Percentiles rank a stretch among this genome's conserved stretches.
These are phyloP conservation scores for Myrmaecium sp. DNA, from an alignment of 2,329 filamentous ascomycete species.

Conservation along the genomic window DNA sequence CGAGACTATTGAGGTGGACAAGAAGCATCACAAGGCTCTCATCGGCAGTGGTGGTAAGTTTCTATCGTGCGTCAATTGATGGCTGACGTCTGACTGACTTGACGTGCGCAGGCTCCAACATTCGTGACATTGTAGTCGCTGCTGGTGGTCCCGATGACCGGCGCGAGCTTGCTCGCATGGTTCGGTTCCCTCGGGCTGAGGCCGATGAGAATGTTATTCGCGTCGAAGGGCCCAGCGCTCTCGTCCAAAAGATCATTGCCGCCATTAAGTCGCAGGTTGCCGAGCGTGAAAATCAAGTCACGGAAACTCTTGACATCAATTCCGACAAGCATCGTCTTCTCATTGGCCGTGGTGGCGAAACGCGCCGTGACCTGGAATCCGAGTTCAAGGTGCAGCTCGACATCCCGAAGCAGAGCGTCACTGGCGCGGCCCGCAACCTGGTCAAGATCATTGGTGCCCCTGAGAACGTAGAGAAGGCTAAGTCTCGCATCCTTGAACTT, in stretches of 20 bases:
- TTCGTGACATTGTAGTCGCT: constrained; percentile 70
- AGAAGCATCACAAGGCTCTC: constrained; percentile 77
- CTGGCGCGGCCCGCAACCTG: constrained; percentile 60
- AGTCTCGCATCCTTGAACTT: constrained; percentile 63
- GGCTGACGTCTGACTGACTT: constrained; percentile 21
- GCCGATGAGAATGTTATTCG: constrained; percentile 69
- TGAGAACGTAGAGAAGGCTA: constrained; percentile 66
- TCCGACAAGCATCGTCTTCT: constrained; percentile 78
- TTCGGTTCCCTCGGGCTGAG: constrained; percentile 87
- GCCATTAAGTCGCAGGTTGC: constrained; percentile 67
- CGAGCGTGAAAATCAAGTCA: constrained; percentile 71
- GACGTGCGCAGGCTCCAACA: constrained; percentile 52
- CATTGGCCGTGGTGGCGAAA: constrained; percentile 83
- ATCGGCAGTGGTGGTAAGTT: constrained; percentile 75
- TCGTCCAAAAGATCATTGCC: constrained; percentile 79
- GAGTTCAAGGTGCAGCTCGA: constrained; percentile 78
- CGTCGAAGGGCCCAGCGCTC: constrained; percentile 64
- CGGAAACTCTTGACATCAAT: constrained; percentile 63
- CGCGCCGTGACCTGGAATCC: constrained; percentile 67
- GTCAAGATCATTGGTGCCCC: constrained; percentile 74
- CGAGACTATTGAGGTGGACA: constrained; percentile 75
- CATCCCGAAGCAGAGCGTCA: constrained; percentile 58
- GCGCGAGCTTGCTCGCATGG: constrained; percentile 68
- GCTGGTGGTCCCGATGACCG: constrained; percentile 83
- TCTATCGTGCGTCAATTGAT: not conserved